These are phyloP conservation scores for Beauveria australis DNA, from an alignment of 2,329 filamentous ascomycete species.

Conservation along the genomic window DNA sequence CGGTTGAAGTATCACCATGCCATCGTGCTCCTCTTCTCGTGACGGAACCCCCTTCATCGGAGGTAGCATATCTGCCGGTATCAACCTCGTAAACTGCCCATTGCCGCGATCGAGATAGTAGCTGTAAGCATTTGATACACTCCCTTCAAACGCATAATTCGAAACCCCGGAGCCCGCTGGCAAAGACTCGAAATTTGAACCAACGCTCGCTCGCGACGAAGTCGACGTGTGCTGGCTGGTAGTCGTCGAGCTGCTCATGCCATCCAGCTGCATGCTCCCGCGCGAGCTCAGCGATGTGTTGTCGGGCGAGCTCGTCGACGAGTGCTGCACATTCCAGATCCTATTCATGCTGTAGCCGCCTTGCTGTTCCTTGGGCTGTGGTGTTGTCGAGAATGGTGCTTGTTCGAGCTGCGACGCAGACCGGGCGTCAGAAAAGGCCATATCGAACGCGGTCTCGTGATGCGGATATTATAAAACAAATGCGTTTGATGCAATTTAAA, in stretches of 20 bases:
- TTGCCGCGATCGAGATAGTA: constrained; percentile 48
- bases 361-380: neutral
- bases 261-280: neutral
- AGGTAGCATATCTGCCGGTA: constrained; percentile 47
- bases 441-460: neutral
- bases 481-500: constrained; percentile 6
- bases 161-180: neutral
- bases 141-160: neutral
- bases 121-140: constrained; percentile 23
- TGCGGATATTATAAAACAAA: neutral
- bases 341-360: neutral
- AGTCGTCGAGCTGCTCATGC: neutral
- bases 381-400: neutral
- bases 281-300: constrained; percentile 1
- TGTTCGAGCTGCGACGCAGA: neutral
- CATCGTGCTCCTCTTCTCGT: constrained; percentile 27
- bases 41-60: constrained; percentile 35
- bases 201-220: neutral
- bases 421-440: neutral
- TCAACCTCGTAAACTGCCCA: constrained; percentile 44
- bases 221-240: neutral
- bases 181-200: neutral
- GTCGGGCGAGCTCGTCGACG: neutral
- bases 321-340: neutral
- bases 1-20: constrained; percentile 40